Conservation (phyloP, 2,329 filamentous ascomycete species). For the Hypoxylon sp. region DNA sequence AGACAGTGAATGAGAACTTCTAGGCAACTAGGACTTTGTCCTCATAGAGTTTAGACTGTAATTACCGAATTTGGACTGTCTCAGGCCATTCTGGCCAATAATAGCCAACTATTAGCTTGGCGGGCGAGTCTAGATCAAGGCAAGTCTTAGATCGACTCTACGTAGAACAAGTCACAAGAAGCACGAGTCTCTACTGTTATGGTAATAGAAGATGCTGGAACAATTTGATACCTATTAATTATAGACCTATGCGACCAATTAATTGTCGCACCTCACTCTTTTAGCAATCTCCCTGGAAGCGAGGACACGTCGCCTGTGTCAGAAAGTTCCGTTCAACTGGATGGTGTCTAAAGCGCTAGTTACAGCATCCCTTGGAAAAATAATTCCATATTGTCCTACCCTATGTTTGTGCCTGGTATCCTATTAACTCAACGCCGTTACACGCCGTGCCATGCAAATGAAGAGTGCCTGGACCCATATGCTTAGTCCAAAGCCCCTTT, state of each 20-base stretch:
- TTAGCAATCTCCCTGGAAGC: background rate
- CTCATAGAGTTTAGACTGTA: conserved; percentile 4
- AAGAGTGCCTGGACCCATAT: background rate
- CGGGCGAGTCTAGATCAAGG: background rate
- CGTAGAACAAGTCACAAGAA: background rate
- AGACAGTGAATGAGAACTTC: background rate
- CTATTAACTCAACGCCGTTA: conserved; percentile 9
- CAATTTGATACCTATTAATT: background rate
- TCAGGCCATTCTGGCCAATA: conserved; percentile 33
- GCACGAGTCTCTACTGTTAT: background rate
- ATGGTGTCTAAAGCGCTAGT: background rate
- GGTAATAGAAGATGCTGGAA: background rate
- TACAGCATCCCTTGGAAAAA: background rate
- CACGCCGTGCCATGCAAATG: conserved; percentile 13
- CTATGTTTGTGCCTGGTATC: conserved; percentile 12
- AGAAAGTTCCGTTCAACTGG: conserved; percentile 1
- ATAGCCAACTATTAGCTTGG: conserved; percentile 21
- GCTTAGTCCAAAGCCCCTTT: background rate
- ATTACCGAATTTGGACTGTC: conserved; percentile 38
- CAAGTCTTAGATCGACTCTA: background rate
- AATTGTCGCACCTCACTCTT: background rate
- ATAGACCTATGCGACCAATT: too few relatives aligned
- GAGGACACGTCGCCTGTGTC: conserved; percentile 1
- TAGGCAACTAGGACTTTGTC: background rate
- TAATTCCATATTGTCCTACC: conserved; percentile 8